These are phyloP conservation scores for Rhodofomes roseus DNA, from an alignment of 1,284 basidiomycete species.

Conservation along the genomic window DNA sequence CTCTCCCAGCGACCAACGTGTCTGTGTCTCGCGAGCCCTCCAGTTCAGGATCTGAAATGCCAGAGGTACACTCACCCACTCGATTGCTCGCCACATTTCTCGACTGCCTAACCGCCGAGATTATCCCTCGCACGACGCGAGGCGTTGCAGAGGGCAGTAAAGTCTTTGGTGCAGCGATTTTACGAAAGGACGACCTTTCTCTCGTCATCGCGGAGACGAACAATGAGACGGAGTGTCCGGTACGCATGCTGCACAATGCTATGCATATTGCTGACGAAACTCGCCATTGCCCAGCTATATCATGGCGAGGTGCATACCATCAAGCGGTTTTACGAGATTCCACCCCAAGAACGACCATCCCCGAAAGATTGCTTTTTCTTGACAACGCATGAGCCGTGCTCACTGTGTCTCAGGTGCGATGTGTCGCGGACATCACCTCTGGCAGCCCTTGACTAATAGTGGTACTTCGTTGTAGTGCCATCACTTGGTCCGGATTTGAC, in stretches of 20 bases:
- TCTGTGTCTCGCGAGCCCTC: too few species aligned
- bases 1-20: too few species aligned
- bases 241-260: not conserved
- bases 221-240: not conserved
- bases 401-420: not conserved
- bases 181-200: not conserved
- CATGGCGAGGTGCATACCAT: not conserved
- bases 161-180: not conserved
- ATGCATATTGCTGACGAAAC: not conserved
- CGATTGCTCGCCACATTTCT: not conserved
- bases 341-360: not conserved
- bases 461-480: not conserved
- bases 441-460: not conserved
- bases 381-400: not conserved
- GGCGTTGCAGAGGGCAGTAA: not conserved
- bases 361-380: not conserved
- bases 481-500: constrained; percentile 1
- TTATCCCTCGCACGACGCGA: not conserved
- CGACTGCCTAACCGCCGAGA: not conserved
- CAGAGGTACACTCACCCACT: not conserved
- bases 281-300: not conserved
- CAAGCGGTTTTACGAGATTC: not conserved
- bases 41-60: too few species aligned
- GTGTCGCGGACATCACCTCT: not conserved
- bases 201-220: not conserved